phyloP scores from a whole-genome alignment of 345 rosid species.

The Brassica incana region DNA sequence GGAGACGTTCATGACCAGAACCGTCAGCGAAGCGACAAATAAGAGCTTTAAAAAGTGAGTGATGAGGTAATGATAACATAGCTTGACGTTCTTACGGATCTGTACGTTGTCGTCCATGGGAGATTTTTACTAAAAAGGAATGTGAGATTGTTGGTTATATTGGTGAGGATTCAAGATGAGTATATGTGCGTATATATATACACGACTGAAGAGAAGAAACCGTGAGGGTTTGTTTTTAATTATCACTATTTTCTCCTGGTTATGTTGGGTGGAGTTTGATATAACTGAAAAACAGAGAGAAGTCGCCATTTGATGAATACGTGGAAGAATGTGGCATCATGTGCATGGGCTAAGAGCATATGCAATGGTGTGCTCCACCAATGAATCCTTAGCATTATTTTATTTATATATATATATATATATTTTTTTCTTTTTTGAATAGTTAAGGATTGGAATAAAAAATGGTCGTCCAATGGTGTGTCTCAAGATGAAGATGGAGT shows the following conservation, averaged over 20 bases:
- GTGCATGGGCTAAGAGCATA: not conserved
- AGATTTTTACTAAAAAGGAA: not conserved
- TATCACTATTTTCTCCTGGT: slow-evolving; percentile 21
- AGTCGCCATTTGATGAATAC: slow-evolving; percentile 34
- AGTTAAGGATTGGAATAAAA: no score
- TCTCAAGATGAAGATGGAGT: no score
- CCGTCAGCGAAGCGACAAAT: slow-evolving; percentile 52
- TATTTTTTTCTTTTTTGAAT: no score
- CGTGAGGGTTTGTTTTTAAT: slow-evolving; percentile 8
- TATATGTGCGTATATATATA: not conserved
- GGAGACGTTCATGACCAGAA: slow-evolving; percentile 48
- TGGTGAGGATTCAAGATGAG: not conserved
- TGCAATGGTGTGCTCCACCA: no score
- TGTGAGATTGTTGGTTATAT: not conserved
- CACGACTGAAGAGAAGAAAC: slow-evolving; percentile 4
- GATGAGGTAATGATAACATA: slow-evolving; percentile 69
- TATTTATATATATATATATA: no score
- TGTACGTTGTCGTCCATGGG: slow-evolving; percentile 49
- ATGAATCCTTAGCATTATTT: no score
- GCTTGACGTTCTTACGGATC: slow-evolving; percentile 64
- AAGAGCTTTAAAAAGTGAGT: slow-evolving; percentile 57
- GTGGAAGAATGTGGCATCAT: slow-evolving; percentile 18
- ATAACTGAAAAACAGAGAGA: slow-evolving; percentile 34
- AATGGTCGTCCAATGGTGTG: no score
- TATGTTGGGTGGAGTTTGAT: slow-evolving; percentile 36